phyloP scores from a whole-genome alignment of 176 grass and related monocot species.

The Puccinellia tenuiflora region DNA sequence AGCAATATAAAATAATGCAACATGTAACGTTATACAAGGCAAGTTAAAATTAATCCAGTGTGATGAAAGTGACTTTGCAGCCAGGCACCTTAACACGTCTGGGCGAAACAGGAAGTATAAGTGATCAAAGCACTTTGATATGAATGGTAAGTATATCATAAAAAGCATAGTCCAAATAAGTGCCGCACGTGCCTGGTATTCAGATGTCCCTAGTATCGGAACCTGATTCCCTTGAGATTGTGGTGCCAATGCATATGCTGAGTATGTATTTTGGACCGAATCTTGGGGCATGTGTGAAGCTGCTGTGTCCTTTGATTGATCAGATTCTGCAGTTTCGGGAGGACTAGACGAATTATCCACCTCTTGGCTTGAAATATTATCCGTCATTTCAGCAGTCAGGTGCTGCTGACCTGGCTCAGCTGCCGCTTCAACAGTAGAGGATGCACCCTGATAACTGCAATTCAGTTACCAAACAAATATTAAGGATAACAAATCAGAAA shows the following conservation, averaged over 20 bases:
- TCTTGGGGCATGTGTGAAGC: slow-evolving; percentile 25
- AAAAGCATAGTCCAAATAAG: slow-evolving; percentile 16
- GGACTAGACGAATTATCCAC: slow-evolving; percentile 6
- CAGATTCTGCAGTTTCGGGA: slow-evolving; percentile 14
- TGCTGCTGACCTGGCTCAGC: slow-evolving; percentile 14
- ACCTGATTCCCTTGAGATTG: slow-evolving; percentile 41
- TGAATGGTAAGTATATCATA: not conserved
- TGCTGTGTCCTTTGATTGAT: slow-evolving; percentile 33
- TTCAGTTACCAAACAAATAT: slow-evolving; percentile 21
- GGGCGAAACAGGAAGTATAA: not conserved
- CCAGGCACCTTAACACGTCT: not conserved
- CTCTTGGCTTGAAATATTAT: slow-evolving; percentile 30
- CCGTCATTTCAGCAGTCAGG: slow-evolving; percentile 23
- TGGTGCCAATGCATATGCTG: slow-evolving; percentile 37
- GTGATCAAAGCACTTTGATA: not conserved
- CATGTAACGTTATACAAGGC: not conserved
- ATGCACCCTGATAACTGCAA: slow-evolving; percentile 37
- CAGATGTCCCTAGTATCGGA: slow-evolving; percentile 60
- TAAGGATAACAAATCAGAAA: slow-evolving; percentile 14
- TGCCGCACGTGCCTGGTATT: slow-evolving; percentile 36
- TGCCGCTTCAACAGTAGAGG: slow-evolving; percentile 23
- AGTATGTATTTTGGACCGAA: slow-evolving; percentile 29
- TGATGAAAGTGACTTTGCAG: not conserved
- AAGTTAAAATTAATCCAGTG: not conserved
- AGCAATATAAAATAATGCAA: not conserved